Conservation (phyloP, 164 flowering plant genomes). For the Liquidambar formosana region DNA sequence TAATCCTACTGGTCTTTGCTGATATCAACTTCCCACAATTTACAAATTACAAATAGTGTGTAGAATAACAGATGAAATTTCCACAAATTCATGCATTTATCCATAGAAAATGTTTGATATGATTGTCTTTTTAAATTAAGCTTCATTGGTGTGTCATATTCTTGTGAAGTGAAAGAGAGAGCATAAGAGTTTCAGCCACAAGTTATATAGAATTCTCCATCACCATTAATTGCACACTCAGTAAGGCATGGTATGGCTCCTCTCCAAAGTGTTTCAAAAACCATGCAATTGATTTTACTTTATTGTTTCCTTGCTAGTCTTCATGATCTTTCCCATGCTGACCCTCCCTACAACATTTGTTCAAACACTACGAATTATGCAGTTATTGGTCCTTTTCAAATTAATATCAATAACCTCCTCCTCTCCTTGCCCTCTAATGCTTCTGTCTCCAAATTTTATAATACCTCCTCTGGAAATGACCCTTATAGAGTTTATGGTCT, state of each 20-base stretch:
- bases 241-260: background rate
- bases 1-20: no score
- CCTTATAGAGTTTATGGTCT: constrained; percentile 27
- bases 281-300: background rate
- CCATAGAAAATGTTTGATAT: no score
- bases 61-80: no score
- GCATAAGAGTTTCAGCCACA: no score
- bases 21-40: no score
- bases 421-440: constrained; percentile 16
- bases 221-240: no score
- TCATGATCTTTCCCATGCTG: constrained; percentile 3
- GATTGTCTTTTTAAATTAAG: no score
- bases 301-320: background rate
- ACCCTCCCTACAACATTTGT: constrained; percentile 11
- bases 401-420: constrained; percentile 20
- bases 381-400: constrained; percentile 1
- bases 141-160: no score
- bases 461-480: constrained; percentile 16
- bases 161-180: no score
- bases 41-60: no score
- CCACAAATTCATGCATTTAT: no score
- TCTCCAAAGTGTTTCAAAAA: background rate
- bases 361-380: background rate
- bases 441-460: constrained; percentile 17
- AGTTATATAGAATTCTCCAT: no score